Percentiles rank a stretch among this genome's conserved stretches.
These are phyloP conservation scores for Casaregolazyma suthepensis DNA, from an alignment of 1,139 yeast genomes.

Conservation along the genomic window DNA sequence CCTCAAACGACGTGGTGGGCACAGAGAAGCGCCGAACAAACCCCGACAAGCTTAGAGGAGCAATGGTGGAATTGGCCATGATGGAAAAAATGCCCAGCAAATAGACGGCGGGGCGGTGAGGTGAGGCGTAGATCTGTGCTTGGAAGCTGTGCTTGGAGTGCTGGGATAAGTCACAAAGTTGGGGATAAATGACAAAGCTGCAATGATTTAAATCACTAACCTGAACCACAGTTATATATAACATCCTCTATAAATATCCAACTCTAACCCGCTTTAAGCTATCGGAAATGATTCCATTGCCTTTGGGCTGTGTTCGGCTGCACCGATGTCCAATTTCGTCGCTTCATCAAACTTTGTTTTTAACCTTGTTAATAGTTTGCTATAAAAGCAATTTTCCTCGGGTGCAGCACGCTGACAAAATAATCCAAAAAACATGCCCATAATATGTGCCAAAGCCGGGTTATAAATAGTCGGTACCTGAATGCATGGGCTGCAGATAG, in stretches of 20 bases:
- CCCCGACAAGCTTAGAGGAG: constrained; percentile 4
- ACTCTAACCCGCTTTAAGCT: not conserved
- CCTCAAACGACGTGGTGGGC: not conserved
- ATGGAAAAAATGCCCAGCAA: not conserved
- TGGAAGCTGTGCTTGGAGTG: no score
- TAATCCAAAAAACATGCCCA: not conserved
- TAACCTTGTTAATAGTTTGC: not conserved
- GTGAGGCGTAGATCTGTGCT: no score
- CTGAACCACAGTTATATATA: not conserved
- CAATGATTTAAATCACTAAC: no score
- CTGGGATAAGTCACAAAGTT: no score
- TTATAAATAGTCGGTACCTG: no score
- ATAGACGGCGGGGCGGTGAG: no score
- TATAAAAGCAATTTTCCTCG: not conserved
- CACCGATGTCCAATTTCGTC: not conserved
- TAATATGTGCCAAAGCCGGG: not conserved
- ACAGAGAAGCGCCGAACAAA: constrained; percentile 9
- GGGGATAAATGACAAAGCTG: no score
- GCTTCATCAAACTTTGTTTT: not conserved
- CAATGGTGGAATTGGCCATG: not conserved
- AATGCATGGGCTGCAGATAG: no score
- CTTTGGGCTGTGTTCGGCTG: not conserved
- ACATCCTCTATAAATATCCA: not conserved
- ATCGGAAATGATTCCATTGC: not conserved
- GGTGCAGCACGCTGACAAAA: no score